Evolutionary conservation across 352 stramenopile species (phyloP).

Genomic region (Phytophthora foliorum): DNA sequence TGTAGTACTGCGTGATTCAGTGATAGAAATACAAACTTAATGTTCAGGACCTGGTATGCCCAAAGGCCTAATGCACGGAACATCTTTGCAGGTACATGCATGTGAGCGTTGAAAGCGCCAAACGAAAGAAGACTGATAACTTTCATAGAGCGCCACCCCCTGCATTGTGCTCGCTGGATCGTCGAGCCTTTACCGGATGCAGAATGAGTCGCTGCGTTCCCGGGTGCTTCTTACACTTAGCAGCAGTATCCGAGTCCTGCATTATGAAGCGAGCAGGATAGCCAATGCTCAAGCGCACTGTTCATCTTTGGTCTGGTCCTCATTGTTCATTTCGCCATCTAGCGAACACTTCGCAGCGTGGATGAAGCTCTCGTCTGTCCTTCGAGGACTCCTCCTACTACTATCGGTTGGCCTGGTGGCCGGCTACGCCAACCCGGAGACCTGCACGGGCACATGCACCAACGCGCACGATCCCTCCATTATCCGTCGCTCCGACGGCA

Average conservation of each 20-base stretch:
- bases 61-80: too few species aligned
- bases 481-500: constrained; percentile 55
- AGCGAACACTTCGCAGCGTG: background rate
- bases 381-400: constrained; percentile 20
- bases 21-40: constrained; percentile 32
- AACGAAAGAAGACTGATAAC: too few species aligned
- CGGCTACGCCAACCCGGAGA: constrained; percentile 32
- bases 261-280: background rate
- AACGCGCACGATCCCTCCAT: constrained; percentile 65
- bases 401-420: constrained; percentile 12
- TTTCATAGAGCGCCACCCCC: too few species aligned
- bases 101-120: too few species aligned
- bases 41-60: constrained; percentile 1
- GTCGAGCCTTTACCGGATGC: constrained; percentile 30
- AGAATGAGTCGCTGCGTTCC: constrained; percentile 11
- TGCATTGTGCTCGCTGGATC: background rate
- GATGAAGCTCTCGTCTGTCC: constrained; percentile 21
- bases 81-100: too few species aligned
- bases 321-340: constrained; percentile 18
- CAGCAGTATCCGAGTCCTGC: background rate
- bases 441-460: constrained; percentile 38
- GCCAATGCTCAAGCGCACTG: background rate
- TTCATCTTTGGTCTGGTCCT: background rate
- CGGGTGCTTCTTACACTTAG: background rate
- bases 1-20: constrained; percentile 22